These are phyloP conservation scores for Populus simonii DNA, from an alignment of 345 rosid genomes.

Conservation along the genomic window DNA sequence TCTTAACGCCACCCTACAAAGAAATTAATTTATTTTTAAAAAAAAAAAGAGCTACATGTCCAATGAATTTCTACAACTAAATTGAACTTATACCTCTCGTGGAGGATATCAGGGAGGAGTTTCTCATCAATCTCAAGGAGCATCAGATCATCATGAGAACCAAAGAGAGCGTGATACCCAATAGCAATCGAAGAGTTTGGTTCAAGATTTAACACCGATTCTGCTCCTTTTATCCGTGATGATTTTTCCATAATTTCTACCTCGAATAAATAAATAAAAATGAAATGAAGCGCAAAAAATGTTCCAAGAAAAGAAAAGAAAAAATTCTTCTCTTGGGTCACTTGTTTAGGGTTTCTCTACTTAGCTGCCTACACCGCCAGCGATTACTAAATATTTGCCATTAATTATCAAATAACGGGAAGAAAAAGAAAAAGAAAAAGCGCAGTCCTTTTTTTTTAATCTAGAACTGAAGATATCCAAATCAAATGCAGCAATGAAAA, in stretches of 20 bases:
- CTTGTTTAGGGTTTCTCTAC: too few relatives aligned
- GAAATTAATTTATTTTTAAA: not conserved
- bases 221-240: slow-evolving; percentile 39
- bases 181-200: slow-evolving; percentile 49
- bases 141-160: slow-evolving; percentile 62
- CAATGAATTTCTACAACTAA: not conserved
- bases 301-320: too few relatives aligned
- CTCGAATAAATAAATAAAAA: too few relatives aligned
- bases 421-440: too few relatives aligned
- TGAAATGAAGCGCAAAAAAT: too few relatives aligned
- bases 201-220: slow-evolving; percentile 54
- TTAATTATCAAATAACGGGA: too few relatives aligned
- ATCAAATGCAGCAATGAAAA: too few relatives aligned
- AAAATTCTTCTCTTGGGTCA: too few relatives aligned
- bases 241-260: slow-evolving; percentile 12
- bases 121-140: slow-evolving; percentile 75
- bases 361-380: too few relatives aligned
- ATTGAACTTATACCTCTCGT: slow-evolving; percentile 41
- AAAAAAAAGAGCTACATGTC: not conserved
- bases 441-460: too few relatives aligned
- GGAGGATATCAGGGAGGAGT: slow-evolving; percentile 61
- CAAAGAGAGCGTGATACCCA: slow-evolving; percentile 64
- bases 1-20: slow-evolving; percentile 63
- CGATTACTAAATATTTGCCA: too few relatives aligned
- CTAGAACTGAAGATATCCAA: too few relatives aligned